Base-by-base conservation (phyloP, 495 filamentous ascomycete species). In the Hypoxylon intermedium region DNA sequence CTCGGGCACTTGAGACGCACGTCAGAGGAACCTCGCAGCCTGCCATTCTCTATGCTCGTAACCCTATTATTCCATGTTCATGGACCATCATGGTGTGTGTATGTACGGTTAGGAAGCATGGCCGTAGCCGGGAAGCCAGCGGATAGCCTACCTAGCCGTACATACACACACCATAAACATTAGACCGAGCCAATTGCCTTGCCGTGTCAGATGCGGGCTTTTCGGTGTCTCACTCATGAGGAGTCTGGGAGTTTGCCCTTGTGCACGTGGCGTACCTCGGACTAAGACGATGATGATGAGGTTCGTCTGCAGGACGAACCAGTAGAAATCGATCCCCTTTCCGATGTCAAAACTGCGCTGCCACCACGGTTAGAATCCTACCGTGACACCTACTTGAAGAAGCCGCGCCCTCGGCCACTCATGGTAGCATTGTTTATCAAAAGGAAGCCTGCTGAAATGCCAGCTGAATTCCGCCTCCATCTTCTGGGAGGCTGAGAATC, bases 381-480 rank as follows among this genome's bases (percentile, higher is more conserved):
- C 20, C 15, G 48, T 63, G 28, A 31, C 48, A 63, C 53, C 47
- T 58, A 33, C 48, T 48, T 30, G 9, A 53, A 53, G 5, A 5
- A 58, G 40, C 11, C 28, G 44, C 50, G 28, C 30, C 12, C 26
- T 12, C 2, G 11, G 12, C 30, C 40, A 37, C 34, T 31, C 30
- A 23, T 18, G 23, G 19, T 34, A 33, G 6, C 2, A 16, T 21
- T 3, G n/a, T 33, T 16, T 12, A 19, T 30, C 9, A 20, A 6
- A 11, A 40, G 11, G 18, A 19, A 18, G 3, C 28, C 2, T 6
- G 5, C 6, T 30, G 26, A 11, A 40, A 45, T 44, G 42, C 12
- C 42, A 21, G 18, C 33, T 38, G 18, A 5, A 33, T 26, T n/a
- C 40, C 44, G 15, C 16, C 30, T 36, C 7, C 5, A 2, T 40